phyloP scores from a whole-genome alignment of 257 asterid species.

The Solanum infundibuliforme region DNA sequence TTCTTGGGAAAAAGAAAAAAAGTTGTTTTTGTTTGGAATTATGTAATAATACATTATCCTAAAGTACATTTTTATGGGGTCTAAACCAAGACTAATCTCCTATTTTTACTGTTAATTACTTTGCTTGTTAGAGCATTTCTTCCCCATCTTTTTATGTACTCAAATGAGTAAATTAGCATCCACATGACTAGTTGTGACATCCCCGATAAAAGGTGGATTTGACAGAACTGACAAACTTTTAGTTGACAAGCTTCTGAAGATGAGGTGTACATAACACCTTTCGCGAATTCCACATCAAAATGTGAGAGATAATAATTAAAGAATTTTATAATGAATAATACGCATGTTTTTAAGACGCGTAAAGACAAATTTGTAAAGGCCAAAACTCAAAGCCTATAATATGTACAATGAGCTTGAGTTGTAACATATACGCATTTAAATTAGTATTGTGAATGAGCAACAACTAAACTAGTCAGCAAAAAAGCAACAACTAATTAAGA shows the following conservation, averaged over 20 bases:
- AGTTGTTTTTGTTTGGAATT: neutral
- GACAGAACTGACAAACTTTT: too few species aligned
- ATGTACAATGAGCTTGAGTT: neutral
- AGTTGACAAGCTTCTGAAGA: neutral
- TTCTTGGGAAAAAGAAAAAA: neutral
- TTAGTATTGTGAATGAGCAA: neutral
- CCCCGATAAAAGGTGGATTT: neutral
- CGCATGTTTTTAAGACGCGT: neutral
- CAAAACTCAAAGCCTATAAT: neutral
- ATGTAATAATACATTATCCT: neutral
- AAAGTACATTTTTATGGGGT: neutral
- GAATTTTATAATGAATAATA: neutral
- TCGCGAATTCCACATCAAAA: neutral
- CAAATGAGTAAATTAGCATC: neutral
- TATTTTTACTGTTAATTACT: neutral
- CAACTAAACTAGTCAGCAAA: neutral
- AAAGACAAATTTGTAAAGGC: neutral
- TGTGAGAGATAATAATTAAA: neutral
- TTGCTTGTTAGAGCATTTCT: neutral
- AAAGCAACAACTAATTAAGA: neutral
- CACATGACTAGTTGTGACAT: neutral
- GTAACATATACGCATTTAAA: neutral
- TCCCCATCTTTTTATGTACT: neutral
- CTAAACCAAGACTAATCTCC: neutral
- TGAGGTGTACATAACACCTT: neutral